Base-by-base conservation (phyloP, 441 rosid genomes). In the Croton setiger region DNA sequence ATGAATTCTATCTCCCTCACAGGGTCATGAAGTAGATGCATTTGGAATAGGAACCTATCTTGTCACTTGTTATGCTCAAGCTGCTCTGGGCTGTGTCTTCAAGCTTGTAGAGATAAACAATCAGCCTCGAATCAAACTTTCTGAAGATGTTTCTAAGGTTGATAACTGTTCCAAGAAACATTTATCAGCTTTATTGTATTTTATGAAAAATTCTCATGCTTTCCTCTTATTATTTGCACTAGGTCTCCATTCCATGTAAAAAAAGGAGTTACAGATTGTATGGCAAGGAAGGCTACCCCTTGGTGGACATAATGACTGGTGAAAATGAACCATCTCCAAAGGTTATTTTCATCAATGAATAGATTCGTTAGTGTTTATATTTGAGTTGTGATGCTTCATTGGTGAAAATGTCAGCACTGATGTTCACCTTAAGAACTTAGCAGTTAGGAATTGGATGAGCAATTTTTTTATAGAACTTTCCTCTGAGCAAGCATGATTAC, bases 11-110 rank as follows among this genome's bases (percentile, higher is more conserved):
- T 60, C 52, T 54, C 33, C 59, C 61, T n/a, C 61, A 27, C 82
- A 94, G 98, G 97, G 98, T 70, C 98, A 92, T 78, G 97, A 94
- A 75, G 89, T 93, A 20, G 92, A 93, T 83, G 83, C 97, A n/a
- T 93, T 74, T 79, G 98, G 98, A 14, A 85, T 91, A 64, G 98
- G 97, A 68, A 94, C 97, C 70, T 63, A 91, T 80, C 84, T 93
- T 67, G 98, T 93, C 60, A 93, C 97, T 58, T 93, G 97, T 81
- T 89, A 82, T 72, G 83, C 96, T 13, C 98, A 93, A 81, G 88
- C 98, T 23, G 98, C 98, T 52, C 71, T 93, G 76, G 99, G 99
- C 59, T 92, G 96, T 39, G 98, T 94, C 70, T 94, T 93, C 82
- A 93, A 93, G 84, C 96, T 93, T 57, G 98, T 93, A 52, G 98